Percentiles rank a stretch among this genome's conserved stretches.
Evolutionary conservation across 139 green algal species (phyloP).

Genomic region (Eudorina sp.): DNA sequence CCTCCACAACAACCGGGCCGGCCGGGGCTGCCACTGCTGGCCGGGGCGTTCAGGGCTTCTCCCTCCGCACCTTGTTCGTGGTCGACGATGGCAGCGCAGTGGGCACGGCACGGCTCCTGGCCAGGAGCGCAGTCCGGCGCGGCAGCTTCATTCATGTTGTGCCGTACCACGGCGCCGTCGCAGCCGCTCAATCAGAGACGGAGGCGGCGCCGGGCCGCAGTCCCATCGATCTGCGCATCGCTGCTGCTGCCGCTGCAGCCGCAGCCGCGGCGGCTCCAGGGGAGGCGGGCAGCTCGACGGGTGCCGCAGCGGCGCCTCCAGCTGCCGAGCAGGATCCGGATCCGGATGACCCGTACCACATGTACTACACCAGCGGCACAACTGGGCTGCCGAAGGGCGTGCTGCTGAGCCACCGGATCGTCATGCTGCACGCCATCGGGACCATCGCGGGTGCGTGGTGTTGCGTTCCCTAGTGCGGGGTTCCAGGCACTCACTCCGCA

Average conservation of each 20-base stretch:
- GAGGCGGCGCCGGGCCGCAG: neutral
- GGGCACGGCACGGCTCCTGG: neutral
- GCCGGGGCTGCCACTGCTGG: neutral
- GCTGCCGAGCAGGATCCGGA: neutral
- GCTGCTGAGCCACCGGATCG: slow-evolving; percentile 84
- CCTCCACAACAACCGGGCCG: too few species aligned
- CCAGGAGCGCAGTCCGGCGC: neutral
- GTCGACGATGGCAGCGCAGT: neutral
- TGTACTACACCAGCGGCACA: slow-evolving; percentile 92
- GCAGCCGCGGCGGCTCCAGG: neutral
- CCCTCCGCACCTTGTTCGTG: slow-evolving; percentile 31
- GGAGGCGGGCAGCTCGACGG: too few species aligned
- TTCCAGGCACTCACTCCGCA: too few species aligned
- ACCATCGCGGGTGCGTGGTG: slow-evolving; percentile 71
- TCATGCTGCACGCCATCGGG: slow-evolving; percentile 82
- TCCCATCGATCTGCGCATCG: neutral
- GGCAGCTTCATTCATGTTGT: neutral
- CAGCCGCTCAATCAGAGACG: neutral
- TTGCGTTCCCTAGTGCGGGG: too few species aligned
- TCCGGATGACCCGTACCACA: slow-evolving; percentile 54
- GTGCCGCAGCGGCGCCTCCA: too few species aligned
- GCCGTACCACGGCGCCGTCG: neutral
- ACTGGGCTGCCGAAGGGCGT: slow-evolving; percentile 90
- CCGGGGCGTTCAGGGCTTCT: neutral
- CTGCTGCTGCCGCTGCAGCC: neutral